Evolutionary conservation across 225 moss, liverwort and hornwort species (phyloP).

Genomic region (Pleurozium schreberi): DNA sequence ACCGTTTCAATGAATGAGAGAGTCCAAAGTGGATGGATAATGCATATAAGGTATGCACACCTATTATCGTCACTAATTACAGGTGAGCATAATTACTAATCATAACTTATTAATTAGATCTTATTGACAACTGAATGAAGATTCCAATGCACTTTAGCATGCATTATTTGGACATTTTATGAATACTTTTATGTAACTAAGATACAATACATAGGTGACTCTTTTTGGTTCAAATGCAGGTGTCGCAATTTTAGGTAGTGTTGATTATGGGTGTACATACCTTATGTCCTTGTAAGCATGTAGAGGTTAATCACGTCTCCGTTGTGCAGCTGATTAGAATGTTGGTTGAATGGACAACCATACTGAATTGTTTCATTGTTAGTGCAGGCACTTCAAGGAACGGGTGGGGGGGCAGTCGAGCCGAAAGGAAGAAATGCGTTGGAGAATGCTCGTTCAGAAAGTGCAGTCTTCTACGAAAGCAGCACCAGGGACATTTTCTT

Average conservation of each 20-base stretch:
- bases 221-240: background rate
- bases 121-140: background rate
- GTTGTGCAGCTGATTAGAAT: background rate
- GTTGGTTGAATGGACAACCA: background rate
- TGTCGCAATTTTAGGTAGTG: background rate
- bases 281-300: background rate
- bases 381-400: slow-evolving; percentile 49
- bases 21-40: background rate
- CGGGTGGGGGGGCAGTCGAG: slow-evolving; percentile 35
- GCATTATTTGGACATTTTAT: background rate
- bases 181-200: background rate
- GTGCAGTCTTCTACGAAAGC: slow-evolving; percentile 40
- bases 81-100: background rate
- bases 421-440: slow-evolving; percentile 48
- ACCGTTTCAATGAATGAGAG: background rate
- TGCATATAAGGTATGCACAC: background rate
- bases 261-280: background rate
- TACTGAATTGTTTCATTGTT: background rate
- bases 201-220: background rate
- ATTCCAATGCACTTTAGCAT: background rate
- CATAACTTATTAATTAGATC: background rate
- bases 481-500: slow-evolving; percentile 31
- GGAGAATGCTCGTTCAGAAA: slow-evolving; percentile 53
- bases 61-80: background rate
- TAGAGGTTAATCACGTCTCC: background rate